Evolutionary conservation across 108 stramenopile species (phyloP), one percentile per base, ranked within the genome.

Genomic region (Parietichytrium sp.): DNA sequence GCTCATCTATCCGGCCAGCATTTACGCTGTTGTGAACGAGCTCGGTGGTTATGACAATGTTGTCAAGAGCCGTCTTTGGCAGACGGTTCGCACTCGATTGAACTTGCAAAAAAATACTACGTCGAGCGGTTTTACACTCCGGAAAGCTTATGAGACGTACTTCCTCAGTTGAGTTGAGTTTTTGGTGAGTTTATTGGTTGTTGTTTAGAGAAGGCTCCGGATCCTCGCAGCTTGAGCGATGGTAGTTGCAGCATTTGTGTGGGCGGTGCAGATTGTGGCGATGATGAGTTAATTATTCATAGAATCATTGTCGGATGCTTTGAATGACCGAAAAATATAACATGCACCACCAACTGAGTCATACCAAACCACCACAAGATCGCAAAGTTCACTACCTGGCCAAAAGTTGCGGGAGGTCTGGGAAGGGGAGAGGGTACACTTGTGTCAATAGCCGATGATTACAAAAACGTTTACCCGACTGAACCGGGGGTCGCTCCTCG

Each of bases 341-440:
- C 61, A 72, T 72, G 61, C 61, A 72, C 61, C 61, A 72, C 61
- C 61, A 72, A 72, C 61, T 25, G 61, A 72, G 61, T 42, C 61
- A 72, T 33, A 27, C 18, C 3, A 7, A 53, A 15, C 27, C 25
- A 29, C 8, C 18, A 7, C 52, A 0, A 53, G 2, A 7, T 53
- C 1, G 20, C 8, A 29, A 53, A 29, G 52, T 8, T 7, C 27
- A 20, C 27, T n/a, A 53, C 52, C 52, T 1, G 2, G 20, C 27
- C 6, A 29, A 15, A 13, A n/a, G 52, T 27, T 29, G 29, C 13
- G 13, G 10, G 20, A 53, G 12, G 52, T 53, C 29, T 15, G 12
- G 52, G 18, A n/a, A 7, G 12, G 27, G 15, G 27, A 53, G 52
- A 53, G 8, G 25, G 52, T 53, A 53, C 29, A 53, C 27, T 53